A percentile compares a stretch with the other conserved stretches of the same genome.
Conservation (phyloP, 805 yeast species). For the Lipomyces yamadae region DNA sequence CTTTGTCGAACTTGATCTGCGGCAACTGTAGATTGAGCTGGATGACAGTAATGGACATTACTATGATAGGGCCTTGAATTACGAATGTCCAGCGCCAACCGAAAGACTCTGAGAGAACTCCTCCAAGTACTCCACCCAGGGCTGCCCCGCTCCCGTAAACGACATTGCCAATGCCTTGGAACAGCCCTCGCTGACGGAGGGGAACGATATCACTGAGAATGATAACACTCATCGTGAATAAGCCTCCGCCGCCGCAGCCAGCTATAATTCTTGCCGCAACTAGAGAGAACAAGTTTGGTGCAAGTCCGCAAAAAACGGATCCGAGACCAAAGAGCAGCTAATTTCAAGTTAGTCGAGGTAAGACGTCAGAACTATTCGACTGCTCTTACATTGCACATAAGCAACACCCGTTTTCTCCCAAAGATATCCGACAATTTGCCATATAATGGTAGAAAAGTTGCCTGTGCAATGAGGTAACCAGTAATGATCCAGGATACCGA, state of each 20-base stretch:
- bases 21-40: slow-evolving; percentile 36
- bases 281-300: slow-evolving; percentile 44
- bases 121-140: slow-evolving; percentile 65
- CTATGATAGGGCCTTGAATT: slow-evolving; percentile 48
- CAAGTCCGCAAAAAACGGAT: slow-evolving; percentile 57
- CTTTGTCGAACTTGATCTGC: slow-evolving; percentile 45
- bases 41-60: slow-evolving; percentile 48
- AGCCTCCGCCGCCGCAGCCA: slow-evolving; percentile 89
- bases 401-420: slow-evolving; percentile 50
- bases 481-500: slow-evolving; percentile 75
- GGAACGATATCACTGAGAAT: slow-evolving; percentile 77
- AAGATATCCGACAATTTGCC: slow-evolving; percentile 72
- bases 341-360: slow-evolving; percentile 44
- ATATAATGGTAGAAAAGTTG: slow-evolving; percentile 77
- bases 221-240: slow-evolving; percentile 73
- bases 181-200: slow-evolving; percentile 72
- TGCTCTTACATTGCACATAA: slow-evolving; percentile 51
- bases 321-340: slow-evolving; percentile 53
- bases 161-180: slow-evolving; percentile 80
- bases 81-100: slow-evolving; percentile 67
- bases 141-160: slow-evolving; percentile 77
- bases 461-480: slow-evolving; percentile 67
- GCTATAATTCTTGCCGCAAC: slow-evolving; percentile 61
- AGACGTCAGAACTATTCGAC: slow-evolving; percentile 5
- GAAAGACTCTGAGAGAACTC: slow-evolving; percentile 53